Evolutionary conservation across 148 eudicot genomes (phyloP).

Genomic region (Persicaria tinctoria): DNA sequence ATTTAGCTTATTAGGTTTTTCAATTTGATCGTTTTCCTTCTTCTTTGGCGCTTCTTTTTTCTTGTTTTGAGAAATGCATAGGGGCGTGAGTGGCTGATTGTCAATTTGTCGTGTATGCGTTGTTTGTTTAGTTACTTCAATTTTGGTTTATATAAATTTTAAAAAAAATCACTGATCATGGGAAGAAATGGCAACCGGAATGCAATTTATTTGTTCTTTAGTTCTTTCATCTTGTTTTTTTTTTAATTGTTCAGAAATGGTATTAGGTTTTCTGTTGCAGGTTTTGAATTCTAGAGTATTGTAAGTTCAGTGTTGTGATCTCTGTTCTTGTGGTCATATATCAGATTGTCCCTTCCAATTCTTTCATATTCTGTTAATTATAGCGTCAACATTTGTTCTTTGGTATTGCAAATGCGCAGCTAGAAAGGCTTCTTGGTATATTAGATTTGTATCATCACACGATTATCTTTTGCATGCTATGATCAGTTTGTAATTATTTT

Average conservation of each 20-base stretch:
- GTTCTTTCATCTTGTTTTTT: too few relatives aligned
- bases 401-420: not conserved
- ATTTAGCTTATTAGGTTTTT: not conserved
- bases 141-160: too few relatives aligned
- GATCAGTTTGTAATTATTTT: not conserved
- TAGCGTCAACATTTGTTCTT: not conserved
- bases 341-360: not conserved
- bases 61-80: too few relatives aligned
- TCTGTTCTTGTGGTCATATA: not conserved
- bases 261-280: too few relatives aligned
- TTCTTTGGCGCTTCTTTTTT: too few relatives aligned
- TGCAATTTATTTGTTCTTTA: too few relatives aligned
- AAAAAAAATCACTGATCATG: too few relatives aligned
- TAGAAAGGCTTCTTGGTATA: not conserved
- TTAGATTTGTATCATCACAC: not conserved
- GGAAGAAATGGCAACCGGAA: too few relatives aligned
- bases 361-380: not conserved
- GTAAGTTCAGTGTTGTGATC: too few relatives aligned
- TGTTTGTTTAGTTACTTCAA: not conserved
- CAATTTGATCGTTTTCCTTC: not conserved
- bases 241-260: too few relatives aligned
- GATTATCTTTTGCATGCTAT: not conserved
- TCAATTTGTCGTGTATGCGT: not conserved
- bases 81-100: too few relatives aligned
- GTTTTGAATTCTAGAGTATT: too few relatives aligned